Conservation (phyloP, 441 rosid genomes). For the Pelargonium myrrhifolium region DNA sequence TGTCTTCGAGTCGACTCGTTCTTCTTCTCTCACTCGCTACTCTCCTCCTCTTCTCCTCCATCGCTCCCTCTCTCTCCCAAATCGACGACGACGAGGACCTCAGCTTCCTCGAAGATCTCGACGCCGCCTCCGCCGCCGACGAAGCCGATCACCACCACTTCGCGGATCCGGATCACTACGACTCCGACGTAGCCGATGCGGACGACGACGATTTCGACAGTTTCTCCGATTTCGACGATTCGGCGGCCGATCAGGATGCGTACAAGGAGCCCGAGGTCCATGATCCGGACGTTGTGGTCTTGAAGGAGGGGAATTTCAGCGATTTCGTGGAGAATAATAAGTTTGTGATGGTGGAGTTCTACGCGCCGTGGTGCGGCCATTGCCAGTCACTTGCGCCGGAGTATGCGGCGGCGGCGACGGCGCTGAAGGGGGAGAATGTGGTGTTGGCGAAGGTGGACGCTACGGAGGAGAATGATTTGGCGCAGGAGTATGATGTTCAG, state of each 20-base stretch:
- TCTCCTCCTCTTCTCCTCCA: conserved; percentile 45
- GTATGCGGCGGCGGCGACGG: conserved; percentile 96
- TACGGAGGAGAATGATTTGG: conserved; percentile 76
- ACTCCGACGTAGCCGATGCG: conserved; percentile 18
- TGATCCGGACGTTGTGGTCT: conserved; percentile 59
- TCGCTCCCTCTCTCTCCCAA: conserved; percentile 41
- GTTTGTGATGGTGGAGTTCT: conserved; percentile 92
- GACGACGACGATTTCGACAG: conserved; percentile 20
- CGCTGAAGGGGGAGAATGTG: conserved; percentile 53
- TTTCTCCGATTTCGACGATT: conserved; percentile 58
- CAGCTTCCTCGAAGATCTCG: conserved; percentile 83
- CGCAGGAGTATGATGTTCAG: conserved; percentile 68
- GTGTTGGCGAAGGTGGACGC: conserved; percentile 88
- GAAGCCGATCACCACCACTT: conserved; percentile 17
- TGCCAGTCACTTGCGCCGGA: conserved; percentile 95
- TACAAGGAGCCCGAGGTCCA: conserved; percentile 49
- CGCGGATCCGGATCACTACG: conserved; percentile 22
- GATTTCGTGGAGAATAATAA: conserved; percentile 47
- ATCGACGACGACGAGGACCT: conserved; percentile 77
- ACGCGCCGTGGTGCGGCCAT: conserved; percentile 99
- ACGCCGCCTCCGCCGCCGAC: conserved; percentile 32
- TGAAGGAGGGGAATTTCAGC: conserved; percentile 70
- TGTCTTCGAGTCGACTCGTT: conserved; percentile 36
- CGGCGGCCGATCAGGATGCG: conserved; percentile 36
- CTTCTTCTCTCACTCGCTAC: conserved; percentile 48